Evolutionary conservation across 2,329 filamentous ascomycete genomes (phyloP), one percentile per base, ranked within the genome.

Genomic region (Dactylonectria macrodidyma): DNA sequence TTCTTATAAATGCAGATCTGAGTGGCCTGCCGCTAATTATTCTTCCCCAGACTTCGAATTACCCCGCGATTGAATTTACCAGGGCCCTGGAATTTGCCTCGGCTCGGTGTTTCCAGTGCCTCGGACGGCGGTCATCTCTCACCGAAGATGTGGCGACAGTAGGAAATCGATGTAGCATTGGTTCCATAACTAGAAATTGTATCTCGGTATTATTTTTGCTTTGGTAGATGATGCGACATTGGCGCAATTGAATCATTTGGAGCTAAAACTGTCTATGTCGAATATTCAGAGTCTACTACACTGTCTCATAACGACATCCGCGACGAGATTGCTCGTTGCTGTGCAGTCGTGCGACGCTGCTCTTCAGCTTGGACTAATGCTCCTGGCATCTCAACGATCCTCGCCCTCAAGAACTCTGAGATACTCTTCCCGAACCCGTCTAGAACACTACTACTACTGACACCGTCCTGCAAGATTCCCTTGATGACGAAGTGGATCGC

Each of bases 361-460:
- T 74, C 63, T 56, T 78, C 77, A 3, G 26, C 56, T 22, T 69
- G 34, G 1, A 77, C 68, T 48, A 79, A 67, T 8, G 71, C 68
- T 10, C 24, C 33, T 0, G 79, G 79, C 48, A 80, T 22, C n/a
- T 76, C 76, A 19, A 79, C 76, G 11, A 74, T 55, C 33, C 76
- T 75, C 9, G 72, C 75, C 19, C 78, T 75, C 38, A 87, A 71
- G 75, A 84, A 88, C 77, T 88, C 86, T 14, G 81, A 84, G 71
- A 88, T 83, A 0, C 85, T 85, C 73, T 88, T 88, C 2, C 82
- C 87, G 70, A 88, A 82, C 2, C 81, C 79, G 75, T 88, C 86
- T 22, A 88, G 65, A 26, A 82, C 74, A 38, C 79, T 81, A 24
- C 81, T 85, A 65, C 84, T 85, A 70, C 85, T 87, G 1, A 88